Base-by-base conservation (phyloP, 345 rosid species). In the Crucihimalaya himalaica region DNA sequence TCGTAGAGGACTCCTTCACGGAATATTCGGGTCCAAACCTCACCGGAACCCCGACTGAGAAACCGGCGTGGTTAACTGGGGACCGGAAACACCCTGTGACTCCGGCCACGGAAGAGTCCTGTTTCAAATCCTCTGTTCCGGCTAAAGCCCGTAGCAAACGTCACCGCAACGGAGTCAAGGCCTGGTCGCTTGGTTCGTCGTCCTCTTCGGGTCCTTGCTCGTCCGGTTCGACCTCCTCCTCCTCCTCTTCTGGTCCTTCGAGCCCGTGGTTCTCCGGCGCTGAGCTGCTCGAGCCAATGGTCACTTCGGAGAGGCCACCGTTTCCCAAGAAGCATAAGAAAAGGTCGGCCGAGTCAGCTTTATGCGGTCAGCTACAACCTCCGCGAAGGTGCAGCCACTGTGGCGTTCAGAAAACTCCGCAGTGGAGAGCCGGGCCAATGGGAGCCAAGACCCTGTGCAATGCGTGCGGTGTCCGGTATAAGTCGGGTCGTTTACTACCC, bases 91-190 rank as follows among this genome's bases (percentile, higher is more conserved):
- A 77, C 40, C 82, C 83, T 11, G 81, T 68, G 25, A 62, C 65
- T 35, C 53, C 68, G 0, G 66, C 16, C 20, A 67, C 63, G 6
- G 78, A 78, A 8, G 78, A 78, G 20, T 54, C 81, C 3, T 72
- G 70, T 35, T 78, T 78, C 78, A 78, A 78, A 39, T 59, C 81
- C 40, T 60, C 81, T 57, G 85, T 88, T 71, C 94, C 89, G 13
- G 97, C 89, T 29, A 95, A 89, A 78, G 84, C 97, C 20, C 86
- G 98, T 66, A 92, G 90, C 91, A 90, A 90, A 65, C 89, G 99
- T 6, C 10, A 81, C 6, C 82, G 97, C 53, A 83, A 84, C 25
- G 88, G 86, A 5, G 76, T 80, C 11, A 77, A 86, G 34, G 77
- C 59, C 20, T 90, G 98, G 97, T 77, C 90, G 7, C 81, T 84